Conservation (phyloP, 1,284 basidiomycete genomes). For the Ceratobasidium sp. region DNA sequence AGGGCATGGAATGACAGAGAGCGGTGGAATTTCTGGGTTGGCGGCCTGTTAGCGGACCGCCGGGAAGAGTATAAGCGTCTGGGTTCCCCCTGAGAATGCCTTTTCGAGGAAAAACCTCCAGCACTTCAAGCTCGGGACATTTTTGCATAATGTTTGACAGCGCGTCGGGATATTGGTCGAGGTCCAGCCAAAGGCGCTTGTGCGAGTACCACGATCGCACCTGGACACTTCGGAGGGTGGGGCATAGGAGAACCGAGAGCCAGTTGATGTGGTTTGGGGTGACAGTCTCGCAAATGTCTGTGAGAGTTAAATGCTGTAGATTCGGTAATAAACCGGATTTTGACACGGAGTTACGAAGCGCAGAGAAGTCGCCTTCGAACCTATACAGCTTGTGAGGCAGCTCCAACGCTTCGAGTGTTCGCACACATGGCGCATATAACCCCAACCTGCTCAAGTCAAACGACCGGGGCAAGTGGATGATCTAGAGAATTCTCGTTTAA, state of each 20-base stretch:
- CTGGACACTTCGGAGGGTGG: background rate
- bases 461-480: background rate
- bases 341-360: background rate
- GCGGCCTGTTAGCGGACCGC: no score
- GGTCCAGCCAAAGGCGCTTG: background rate
- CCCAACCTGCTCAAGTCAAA: background rate
- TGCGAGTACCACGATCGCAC: background rate
- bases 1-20: background rate
- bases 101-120: background rate
- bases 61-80: background rate
- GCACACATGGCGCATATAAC: background rate
- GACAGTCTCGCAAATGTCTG: background rate
- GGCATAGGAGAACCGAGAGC: constrained; percentile 8
- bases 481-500: background rate
- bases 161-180: background rate
- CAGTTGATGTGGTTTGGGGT: background rate
- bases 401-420: background rate
- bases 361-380: background rate
- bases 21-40: background rate
- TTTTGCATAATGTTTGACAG: background rate
- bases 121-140: background rate
- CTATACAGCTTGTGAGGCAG: background rate
- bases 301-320: background rate
- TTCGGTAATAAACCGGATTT: background rate
- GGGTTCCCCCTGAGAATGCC: background rate